Evolutionary conservation across 2,329 filamentous ascomycete species (phyloP), one percentile per base, ranked within the genome.

Genomic region (Pestalotiopsis sp.): DNA sequence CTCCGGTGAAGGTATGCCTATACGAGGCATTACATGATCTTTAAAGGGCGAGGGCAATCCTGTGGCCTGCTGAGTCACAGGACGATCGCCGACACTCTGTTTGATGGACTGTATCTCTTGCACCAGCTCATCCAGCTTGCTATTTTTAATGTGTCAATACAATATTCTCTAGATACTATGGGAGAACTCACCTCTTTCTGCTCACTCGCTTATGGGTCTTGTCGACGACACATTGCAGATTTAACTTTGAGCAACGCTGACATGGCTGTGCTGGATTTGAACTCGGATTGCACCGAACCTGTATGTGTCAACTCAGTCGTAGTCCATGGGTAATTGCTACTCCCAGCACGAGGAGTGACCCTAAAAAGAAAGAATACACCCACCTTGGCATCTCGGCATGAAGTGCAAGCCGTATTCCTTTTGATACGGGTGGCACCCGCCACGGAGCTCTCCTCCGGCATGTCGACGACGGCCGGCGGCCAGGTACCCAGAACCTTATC

Each of bases 81-180:
- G 20, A 17, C 56, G 65, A 36, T 67, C 76, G 68, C 76, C 78
- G 57, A 89, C 86, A 59, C 82, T 84, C 71, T 87, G 81, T 72
- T 87, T 87, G 73, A 88, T 87, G 74, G 78, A 85, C 71, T 81
- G 83, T n/a, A 88, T 82, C 74, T 88, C 86, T 69, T 85, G 83
- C 65, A 85, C 86, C 4, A 88, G 78, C 70, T 86, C 83, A 71
- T 89, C 86, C 3, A 89, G 78, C 74, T 89, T 88, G 72, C 86
- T 88, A 67, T 62, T 65, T n/a, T 57, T n/a, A 6, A 45, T 25
- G 17, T 56, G 57, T 65, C 36, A 70, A 41, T 64, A 11, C 3
- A n/a, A 11, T 13, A n/a, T 23, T 38, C 7, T 14, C 13, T 12
- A 9, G 13, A 4, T 25, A 23, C 14, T 20, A 9, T 13, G 36